Base-by-base conservation (phyloP, 768 basidiomycete species). In the Boletus fagicola region DNA sequence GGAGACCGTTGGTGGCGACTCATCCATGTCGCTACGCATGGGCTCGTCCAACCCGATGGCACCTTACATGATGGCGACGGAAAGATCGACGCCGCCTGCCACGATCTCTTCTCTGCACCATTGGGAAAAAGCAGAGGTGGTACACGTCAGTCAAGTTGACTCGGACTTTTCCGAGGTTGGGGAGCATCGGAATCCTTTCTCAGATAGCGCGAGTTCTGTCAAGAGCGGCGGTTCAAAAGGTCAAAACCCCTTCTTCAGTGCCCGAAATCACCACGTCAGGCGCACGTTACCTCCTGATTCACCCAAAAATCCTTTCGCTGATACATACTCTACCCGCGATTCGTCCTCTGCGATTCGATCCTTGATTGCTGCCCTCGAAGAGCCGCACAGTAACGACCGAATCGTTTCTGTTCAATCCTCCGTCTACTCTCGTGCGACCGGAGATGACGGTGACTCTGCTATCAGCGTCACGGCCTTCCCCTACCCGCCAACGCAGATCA, bases 41-140 rank as follows among this genome's bases (percentile, higher is more conserved):
- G 72, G 74, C 38, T 55, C 71, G 52, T 55, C 69, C 22, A 79
- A 78, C 35, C 73, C 81, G 20, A 78, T 83, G 75, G 80, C 83
- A 4, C 80, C 85, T 11, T 74, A 75, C 39, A 56, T 74, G 26
- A 60, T 76, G 33, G 77, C 74, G 49, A 77, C 79, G 66, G 85
- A 83, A 35, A 84, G 83, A 65, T 81, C 80, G 59, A 89, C 87
- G 5, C 87, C 88, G 46, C 75, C 75, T 9, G 80, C 84, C 13
- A 83, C 76, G 28, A 63, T 71, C 4, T 78, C 81, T 2, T 72
- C 77, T 16, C 67, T 73, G 2, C 87, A 90, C 72, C 77, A 69
- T 47, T 89, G 87, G 87, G 83, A 90, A 68, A 84, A 83, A 9
- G 86, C 86, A 4, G 83, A 87, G 64, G 83, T 88, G 20, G 61